Conservation (phyloP, 202 grass and related monocot genomes). For the Panicum virgatum region DNA sequence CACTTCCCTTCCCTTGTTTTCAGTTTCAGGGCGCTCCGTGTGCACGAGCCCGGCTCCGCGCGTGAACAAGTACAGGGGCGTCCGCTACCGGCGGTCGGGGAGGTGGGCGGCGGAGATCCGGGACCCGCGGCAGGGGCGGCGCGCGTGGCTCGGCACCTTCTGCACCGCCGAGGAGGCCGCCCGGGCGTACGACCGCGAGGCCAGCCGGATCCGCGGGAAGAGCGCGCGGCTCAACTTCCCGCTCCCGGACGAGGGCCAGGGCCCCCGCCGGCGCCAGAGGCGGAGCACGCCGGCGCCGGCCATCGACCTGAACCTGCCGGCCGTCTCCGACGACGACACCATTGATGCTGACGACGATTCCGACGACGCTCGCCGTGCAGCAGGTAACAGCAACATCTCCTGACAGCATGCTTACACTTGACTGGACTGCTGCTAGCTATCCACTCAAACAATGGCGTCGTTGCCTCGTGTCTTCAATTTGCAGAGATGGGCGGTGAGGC, state of each 20-base stretch:
- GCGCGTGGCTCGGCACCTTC: conserved; percentile 48
- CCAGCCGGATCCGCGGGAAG: conserved; percentile 39
- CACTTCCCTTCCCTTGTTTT: background rate
- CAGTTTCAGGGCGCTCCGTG: background rate
- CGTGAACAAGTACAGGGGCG: conserved; percentile 39
- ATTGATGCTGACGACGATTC: background rate
- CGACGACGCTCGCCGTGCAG: background rate
- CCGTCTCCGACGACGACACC: background rate
- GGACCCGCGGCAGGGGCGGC: conserved; percentile 4
- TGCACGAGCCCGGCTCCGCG: background rate
- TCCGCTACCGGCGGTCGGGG: conserved; percentile 27
- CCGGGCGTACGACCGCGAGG: conserved; percentile 37
- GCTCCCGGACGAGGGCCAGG: background rate
- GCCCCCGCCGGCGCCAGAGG: no score
- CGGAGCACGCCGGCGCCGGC: background rate
- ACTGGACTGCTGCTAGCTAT: no score
- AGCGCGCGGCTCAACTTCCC: conserved; percentile 47
- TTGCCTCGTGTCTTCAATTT: no score
- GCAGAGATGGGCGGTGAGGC: background rate
- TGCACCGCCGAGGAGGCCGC: conserved; percentile 43
- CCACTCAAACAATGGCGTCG: background rate
- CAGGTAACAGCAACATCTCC: background rate
- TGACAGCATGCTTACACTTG: background rate
- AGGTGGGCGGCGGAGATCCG: conserved; percentile 40
- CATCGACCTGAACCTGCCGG: conserved; percentile 49